Conservation (phyloP, 148 eudicot genomes). For the Euryodendron excelsum region DNA sequence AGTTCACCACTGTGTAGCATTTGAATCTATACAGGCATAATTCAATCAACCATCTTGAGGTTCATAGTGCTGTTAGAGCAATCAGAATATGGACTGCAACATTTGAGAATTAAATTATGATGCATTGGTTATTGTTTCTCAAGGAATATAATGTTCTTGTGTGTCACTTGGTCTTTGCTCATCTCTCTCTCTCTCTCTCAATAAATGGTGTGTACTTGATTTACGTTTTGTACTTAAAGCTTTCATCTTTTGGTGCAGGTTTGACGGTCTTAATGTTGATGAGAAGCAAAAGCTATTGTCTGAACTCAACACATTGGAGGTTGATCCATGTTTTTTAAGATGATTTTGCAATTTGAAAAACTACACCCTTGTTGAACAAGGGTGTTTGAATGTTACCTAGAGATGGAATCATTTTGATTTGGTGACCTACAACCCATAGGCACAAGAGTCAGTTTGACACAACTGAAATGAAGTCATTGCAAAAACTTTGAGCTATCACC, state of each 20-base stretch:
- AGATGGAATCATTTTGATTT: neutral
- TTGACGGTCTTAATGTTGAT: constrained; percentile 38
- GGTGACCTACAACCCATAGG: neutral
- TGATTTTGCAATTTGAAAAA: neutral
- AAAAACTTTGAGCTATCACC: neutral
- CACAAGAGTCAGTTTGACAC: neutral
- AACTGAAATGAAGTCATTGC: neutral
- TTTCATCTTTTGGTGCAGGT: constrained; percentile 39
- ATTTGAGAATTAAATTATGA: neutral
- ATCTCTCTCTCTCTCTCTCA: neutral
- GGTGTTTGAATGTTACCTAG: neutral
- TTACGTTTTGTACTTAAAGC: too few species aligned
- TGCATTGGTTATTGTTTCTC: neutral
- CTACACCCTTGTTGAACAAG: neutral
- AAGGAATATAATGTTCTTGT: neutral
- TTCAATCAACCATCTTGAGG: neutral
- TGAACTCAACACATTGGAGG: constrained; percentile 60
- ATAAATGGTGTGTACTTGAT: too few species aligned
- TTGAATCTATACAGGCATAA: neutral
- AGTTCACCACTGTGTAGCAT: neutral
- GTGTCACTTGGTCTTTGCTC: neutral
- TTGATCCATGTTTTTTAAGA: constrained; percentile 20
- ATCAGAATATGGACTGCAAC: neutral
- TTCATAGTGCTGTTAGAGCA: neutral
- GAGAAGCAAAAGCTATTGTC: constrained; percentile 43